Base-by-base conservation (phyloP, 179 eudicot genomes). In the Beta lomatogona region DNA sequence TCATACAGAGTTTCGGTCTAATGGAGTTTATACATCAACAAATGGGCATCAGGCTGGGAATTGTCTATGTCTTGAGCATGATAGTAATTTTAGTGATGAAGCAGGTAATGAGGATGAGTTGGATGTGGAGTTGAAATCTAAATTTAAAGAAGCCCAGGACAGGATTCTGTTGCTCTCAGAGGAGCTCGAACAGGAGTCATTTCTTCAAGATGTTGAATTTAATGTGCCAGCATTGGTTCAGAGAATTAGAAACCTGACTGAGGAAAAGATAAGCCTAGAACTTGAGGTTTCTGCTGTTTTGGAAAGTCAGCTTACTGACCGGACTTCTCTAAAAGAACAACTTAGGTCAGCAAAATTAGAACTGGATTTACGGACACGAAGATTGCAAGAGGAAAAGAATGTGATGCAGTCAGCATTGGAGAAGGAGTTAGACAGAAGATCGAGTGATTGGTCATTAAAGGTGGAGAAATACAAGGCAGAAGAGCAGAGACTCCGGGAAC, bases 381-480 rank as follows among this genome's bases (percentile, higher is more conserved):
- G 78, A 81, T 80, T 95, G 61, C 93, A 91, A 87, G 93, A 87
- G 84, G 99, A 95, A 85, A 95, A 90, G 85, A 78, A 72, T 61
- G 97, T 94, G 78, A 54, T 92, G 83, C 92, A 89, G 82, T 82
- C 87, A 73, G 79, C 89, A 65, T 64, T 95, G 74, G 99, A 95
- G 84, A 90, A 88, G 87, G 97, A 95, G 85, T 82, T 94, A 58
- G 99, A 95, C 80, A 87, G 98, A 82, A 91, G 99, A 87, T 94
- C 99, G 54, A 91, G 82, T 83, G 99, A 94, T 68, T 95, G 99
- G 99, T 91, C 96, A 16, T 71, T 71, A 54, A 91, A 94, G 86
- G 87, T 89, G 77, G 98, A 94, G 89, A 91, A 87, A 77, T 94
- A 84, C 80, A 91, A 91, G 75, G 84, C 78, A 22, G 98, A 96